Evolutionary conservation across 139 green algal genomes (phyloP).

Genomic region (Penium margaritaceum): DNA sequence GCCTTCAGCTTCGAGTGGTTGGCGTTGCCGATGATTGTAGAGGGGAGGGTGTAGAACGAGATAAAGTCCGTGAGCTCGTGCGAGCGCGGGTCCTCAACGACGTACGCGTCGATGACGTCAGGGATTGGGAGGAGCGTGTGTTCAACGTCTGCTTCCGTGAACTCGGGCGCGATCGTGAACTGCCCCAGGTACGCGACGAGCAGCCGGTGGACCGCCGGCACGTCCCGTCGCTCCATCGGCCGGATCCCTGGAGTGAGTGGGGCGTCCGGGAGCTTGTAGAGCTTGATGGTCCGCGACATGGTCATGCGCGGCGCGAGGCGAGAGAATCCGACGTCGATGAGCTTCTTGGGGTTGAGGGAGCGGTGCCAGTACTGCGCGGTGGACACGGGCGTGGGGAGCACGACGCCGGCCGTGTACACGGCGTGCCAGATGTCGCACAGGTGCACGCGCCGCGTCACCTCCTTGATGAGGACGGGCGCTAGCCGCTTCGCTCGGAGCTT

Average conservation of each 20-base stretch:
- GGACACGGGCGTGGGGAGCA: conserved; percentile 83
- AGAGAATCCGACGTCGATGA: conserved; percentile 89
- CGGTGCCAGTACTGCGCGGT: conserved; percentile 89
- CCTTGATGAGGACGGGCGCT: conserved; percentile 94
- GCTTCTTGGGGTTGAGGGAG: conserved; percentile 89
- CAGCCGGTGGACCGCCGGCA: conserved; percentile 59
- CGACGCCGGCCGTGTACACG: conserved; percentile 87
- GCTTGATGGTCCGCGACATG: conserved; percentile 86
- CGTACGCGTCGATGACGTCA: conserved; percentile 78
- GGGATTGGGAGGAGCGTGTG: conserved; percentile 72
- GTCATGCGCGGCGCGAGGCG: conserved; percentile 73
- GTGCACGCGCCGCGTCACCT: conserved; percentile 86
- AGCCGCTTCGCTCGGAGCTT: conserved; percentile 91
- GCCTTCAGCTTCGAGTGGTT: conserved; percentile 76
- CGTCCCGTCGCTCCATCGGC: conserved; percentile 62
- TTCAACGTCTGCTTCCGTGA: conserved; percentile 74
- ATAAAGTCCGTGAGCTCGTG: conserved; percentile 76
- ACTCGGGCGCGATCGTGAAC: conserved; percentile 64
- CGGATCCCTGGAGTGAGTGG: conserved; percentile 72
- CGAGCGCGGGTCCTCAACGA: conserved; percentile 64
- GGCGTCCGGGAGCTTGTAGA: conserved; percentile 79
- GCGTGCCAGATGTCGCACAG: conserved; percentile 84
- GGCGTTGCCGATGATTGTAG: conserved; percentile 72
- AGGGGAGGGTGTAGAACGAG: conserved; percentile 86
- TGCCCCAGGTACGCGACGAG: conserved; percentile 68